These are phyloP conservation scores for Sicyos edulis DNA, from an alignment of 306 rosid genomes.

Conservation along the genomic window DNA sequence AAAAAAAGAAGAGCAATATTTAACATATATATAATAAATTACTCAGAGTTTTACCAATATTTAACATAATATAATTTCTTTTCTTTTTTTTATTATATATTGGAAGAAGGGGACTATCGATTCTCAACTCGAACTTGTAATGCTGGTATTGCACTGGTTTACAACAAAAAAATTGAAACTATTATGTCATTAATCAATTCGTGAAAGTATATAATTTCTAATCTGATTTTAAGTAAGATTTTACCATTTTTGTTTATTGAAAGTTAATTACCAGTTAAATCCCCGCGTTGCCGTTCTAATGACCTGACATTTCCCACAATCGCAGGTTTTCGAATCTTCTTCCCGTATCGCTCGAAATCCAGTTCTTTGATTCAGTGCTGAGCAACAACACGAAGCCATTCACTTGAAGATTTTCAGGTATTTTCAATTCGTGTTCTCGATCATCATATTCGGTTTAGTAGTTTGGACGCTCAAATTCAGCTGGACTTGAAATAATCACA, in stretches of 20 bases:
- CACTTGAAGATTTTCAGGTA: slow-evolving; percentile 16
- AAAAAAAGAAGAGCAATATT: no score
- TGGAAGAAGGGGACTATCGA: no score
- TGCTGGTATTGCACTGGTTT: no score
- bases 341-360: background rate
- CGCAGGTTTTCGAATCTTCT: slow-evolving; percentile 11
- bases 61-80: no score
- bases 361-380: background rate
- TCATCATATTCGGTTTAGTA: background rate
- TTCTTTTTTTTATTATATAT: no score
- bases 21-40: no score
- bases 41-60: no score
- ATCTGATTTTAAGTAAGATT: background rate
- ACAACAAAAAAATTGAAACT: no score
- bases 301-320: background rate
- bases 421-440: background rate
- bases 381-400: background rate
- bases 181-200: no score
- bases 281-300: slow-evolving; percentile 7
- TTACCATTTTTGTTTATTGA: background rate
- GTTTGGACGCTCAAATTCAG: background rate
- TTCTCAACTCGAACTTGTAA: no score
- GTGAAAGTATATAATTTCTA: background rate
- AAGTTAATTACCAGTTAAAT: background rate
- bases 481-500: background rate